These are phyloP conservation scores for Malassezia caprae DNA, from an alignment of 1,284 basidiomycete species.

Conservation along the genomic window DNA sequence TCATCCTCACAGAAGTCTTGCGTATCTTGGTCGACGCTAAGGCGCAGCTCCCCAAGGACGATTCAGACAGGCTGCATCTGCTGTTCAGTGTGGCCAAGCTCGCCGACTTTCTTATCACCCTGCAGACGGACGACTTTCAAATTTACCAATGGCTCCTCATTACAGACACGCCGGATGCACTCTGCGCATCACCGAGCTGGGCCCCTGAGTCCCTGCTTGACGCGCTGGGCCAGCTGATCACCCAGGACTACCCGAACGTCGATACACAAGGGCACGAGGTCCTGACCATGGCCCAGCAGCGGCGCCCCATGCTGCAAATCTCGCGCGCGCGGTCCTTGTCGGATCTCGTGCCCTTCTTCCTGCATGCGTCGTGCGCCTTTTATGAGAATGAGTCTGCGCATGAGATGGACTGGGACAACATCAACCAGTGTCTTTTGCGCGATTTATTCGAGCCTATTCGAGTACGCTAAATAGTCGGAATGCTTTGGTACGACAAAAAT, in stretches of 20 bases:
- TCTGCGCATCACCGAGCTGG: constrained; percentile 75
- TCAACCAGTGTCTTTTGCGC: constrained; percentile 22
- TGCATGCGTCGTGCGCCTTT: constrained; percentile 4
- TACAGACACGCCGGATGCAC: constrained; percentile 90
- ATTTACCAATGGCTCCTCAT: constrained; percentile 99
- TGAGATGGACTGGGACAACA: constrained; percentile 15
- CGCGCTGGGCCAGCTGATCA: constrained; percentile 12
- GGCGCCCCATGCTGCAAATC: background rate
- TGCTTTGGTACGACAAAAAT: background rate
- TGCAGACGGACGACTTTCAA: constrained; percentile 96
- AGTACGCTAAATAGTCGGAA: background rate
- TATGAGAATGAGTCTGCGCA: constrained; percentile 7
- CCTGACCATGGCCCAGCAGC: background rate
- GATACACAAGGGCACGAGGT: background rate
- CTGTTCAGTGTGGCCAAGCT: constrained; percentile 85
- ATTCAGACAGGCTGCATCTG: constrained; percentile 69
- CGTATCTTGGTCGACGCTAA: constrained; percentile 56
- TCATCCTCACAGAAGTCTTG: constrained; percentile 76
- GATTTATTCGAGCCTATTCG: constrained; percentile 26
- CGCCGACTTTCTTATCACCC: constrained; percentile 74
- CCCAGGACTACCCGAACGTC: background rate
- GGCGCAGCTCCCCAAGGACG: constrained; percentile 55
- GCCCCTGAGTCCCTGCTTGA: constrained; percentile 79
- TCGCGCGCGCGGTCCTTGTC: constrained; percentile 3
- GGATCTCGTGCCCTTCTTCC: constrained; percentile 17